A percentile compares a stretch with the other conserved stretches of the same genome.
Conservation (phyloP, 805 yeast species). For the Candida hispaniensis region DNA sequence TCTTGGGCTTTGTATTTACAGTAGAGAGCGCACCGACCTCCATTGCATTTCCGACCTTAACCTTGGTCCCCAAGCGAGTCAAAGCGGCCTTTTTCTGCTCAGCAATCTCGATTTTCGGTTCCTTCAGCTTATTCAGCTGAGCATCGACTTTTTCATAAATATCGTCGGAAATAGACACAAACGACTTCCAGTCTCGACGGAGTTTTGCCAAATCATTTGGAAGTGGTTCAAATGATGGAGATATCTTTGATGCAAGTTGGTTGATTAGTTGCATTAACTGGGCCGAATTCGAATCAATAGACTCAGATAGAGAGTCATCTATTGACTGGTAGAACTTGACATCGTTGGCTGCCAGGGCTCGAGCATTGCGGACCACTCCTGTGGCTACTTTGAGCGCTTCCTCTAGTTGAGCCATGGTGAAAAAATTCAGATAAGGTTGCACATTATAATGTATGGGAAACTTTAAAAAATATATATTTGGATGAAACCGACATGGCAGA, state of each 20-base stretch:
- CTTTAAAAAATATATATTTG: too few relatives aligned
- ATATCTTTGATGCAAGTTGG: constrained; percentile 21
- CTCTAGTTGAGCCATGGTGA: too few relatives aligned
- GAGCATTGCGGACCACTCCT: too few relatives aligned
- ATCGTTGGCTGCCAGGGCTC: constrained; percentile 68
- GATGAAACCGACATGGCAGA: too few relatives aligned
- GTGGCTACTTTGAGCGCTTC: too few relatives aligned
- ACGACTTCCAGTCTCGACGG: constrained; percentile 43
- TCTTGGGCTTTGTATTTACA: constrained; percentile 40
- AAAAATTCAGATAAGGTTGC: too few relatives aligned
- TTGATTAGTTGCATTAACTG: constrained; percentile 26
- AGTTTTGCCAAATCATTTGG: constrained; percentile 35
- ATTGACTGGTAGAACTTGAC: constrained; percentile 61
- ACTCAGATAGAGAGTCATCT: constrained; percentile 37
- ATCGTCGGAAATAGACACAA: constrained; percentile 54
- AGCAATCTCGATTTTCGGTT: constrained; percentile 18
- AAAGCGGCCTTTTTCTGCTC: constrained; percentile 10
- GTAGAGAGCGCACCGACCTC: too few relatives aligned
- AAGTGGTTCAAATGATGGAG: constrained; percentile 30
- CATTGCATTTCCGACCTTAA: constrained; percentile 12
- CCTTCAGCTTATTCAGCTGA: constrained; percentile 40
- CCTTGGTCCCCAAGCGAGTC: constrained; percentile 5
- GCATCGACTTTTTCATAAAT: constrained; percentile 70
- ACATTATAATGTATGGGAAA: too few relatives aligned
- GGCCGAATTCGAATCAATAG: constrained; percentile 32